Conservation (phyloP, 2,329 filamentous ascomycete species). For the Parastagonospora nodorum region DNA sequence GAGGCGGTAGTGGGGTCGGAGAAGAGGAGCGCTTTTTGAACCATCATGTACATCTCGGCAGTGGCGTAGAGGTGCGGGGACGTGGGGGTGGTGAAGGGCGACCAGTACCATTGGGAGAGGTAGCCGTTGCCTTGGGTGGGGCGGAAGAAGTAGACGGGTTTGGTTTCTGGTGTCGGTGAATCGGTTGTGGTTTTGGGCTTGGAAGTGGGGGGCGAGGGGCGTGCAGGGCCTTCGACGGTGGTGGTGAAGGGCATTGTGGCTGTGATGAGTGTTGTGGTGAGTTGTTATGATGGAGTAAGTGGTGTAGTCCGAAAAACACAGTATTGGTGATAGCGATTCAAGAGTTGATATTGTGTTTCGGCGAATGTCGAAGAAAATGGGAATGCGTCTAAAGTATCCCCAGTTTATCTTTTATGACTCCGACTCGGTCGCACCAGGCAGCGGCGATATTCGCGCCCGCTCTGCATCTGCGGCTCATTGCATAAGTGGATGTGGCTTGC, state of each 20-base stretch:
- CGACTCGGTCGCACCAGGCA: not conserved
- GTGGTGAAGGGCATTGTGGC: not conserved
- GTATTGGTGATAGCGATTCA: no score
- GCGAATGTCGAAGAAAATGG: not conserved
- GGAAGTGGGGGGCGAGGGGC: not conserved
- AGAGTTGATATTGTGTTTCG: not conserved
- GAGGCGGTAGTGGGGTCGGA: slow-evolving; percentile 50
- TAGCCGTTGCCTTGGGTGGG: slow-evolving; percentile 53
- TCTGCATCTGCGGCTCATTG: not conserved
- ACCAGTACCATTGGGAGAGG: slow-evolving; percentile 67
- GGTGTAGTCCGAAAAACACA: not conserved
- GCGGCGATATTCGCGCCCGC: no score
- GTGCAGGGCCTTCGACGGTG: no score
- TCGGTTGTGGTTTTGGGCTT: not conserved
- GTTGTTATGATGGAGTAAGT: no score
- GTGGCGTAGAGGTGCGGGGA: slow-evolving; percentile 37
- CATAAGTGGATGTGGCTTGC: not conserved
- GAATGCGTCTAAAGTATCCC: not conserved
- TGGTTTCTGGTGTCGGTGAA: not conserved
- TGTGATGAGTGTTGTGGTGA: not conserved
- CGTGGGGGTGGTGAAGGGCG: slow-evolving; percentile 49
- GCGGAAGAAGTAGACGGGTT: slow-evolving; percentile 36
- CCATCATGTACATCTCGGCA: slow-evolving; percentile 57
- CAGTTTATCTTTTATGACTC: no score
- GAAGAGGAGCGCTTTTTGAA: slow-evolving; percentile 51